These are phyloP conservation scores for Bretziella fagacearum DNA, from an alignment of 2,329 filamentous ascomycete genomes.

Conservation along the genomic window DNA sequence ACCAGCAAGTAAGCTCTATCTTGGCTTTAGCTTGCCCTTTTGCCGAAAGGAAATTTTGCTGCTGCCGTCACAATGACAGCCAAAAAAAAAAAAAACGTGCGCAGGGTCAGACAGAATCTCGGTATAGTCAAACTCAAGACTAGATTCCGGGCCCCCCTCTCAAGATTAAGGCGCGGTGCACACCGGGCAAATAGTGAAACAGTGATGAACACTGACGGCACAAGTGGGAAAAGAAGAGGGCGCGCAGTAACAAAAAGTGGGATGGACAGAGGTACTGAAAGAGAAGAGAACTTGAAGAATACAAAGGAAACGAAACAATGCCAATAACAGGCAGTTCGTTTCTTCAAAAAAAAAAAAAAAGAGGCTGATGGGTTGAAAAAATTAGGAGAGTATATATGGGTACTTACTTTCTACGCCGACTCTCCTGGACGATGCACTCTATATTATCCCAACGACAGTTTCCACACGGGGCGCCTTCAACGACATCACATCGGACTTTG, in stretches of 20 bases:
- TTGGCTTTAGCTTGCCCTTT: not conserved
- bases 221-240: too few relatives aligned
- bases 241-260: too few relatives aligned
- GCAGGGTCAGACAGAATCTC: not conserved
- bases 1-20: not conserved
- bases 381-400: too few relatives aligned
- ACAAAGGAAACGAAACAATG: too few relatives aligned
- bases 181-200: not conserved
- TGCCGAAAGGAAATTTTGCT: conserved; percentile 2
- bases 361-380: not conserved
- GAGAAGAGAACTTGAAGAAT: too few relatives aligned
- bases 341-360: not conserved
- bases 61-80: not conserved
- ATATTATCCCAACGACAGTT: conserved; percentile 73
- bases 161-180: not conserved
- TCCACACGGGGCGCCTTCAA: conserved; percentile 71
- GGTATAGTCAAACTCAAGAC: not conserved
- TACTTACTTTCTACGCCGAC: conserved; percentile 70
- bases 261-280: too few relatives aligned
- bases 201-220: too few relatives aligned
- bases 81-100: not conserved
- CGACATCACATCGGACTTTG: conserved; percentile 88
- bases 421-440: conserved; percentile 61
- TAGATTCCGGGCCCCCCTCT: too few relatives aligned
- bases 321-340: too few relatives aligned